These are phyloP conservation scores for Striga hermonthica DNA, from an alignment of 305 asterid species.

Conservation along the genomic window DNA sequence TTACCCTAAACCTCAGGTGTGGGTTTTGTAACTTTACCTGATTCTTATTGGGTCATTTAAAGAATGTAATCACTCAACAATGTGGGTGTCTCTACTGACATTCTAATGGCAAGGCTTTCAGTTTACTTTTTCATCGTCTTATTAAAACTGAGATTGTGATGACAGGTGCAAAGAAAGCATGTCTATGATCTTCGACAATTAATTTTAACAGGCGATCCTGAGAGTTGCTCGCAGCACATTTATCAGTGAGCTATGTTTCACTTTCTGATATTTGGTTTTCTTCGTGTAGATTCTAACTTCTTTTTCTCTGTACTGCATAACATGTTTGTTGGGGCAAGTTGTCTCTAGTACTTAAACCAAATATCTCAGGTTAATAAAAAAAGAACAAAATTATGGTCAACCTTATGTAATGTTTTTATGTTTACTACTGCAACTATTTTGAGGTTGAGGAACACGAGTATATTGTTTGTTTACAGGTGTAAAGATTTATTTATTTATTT, in stretches of 20 bases:
- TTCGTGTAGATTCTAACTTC: too few species aligned
- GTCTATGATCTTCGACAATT: conserved; percentile 95
- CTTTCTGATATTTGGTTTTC: neutral
- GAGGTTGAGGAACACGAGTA: too few species aligned
- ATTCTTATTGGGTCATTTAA: neutral
- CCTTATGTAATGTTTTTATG: too few species aligned
- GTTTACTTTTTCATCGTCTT: neutral
- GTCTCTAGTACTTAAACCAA: neutral
- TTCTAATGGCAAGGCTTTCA: conserved; percentile 6
- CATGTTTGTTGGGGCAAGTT: too few species aligned
- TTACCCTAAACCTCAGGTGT: neutral
- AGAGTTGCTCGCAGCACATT: conserved; percentile 80
- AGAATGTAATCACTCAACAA: conserved; percentile 1
- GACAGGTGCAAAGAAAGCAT: conserved; percentile 94
- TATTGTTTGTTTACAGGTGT: too few species aligned
- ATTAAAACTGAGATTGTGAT: conserved; percentile 19
- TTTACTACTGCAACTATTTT: too few species aligned
- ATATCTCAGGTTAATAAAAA: neutral
- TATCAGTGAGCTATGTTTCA: conserved; percentile 61
- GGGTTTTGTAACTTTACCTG: too few species aligned
- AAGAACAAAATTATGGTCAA: too few species aligned
- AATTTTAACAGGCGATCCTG: conserved; percentile 75
- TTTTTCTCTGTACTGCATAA: too few species aligned
- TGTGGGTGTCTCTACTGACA: neutral
- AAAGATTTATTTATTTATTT: too few species aligned